These are phyloP conservation scores for Aphanomyces stellatus DNA, from an alignment of 352 stramenopile species.

Conservation along the genomic window DNA sequence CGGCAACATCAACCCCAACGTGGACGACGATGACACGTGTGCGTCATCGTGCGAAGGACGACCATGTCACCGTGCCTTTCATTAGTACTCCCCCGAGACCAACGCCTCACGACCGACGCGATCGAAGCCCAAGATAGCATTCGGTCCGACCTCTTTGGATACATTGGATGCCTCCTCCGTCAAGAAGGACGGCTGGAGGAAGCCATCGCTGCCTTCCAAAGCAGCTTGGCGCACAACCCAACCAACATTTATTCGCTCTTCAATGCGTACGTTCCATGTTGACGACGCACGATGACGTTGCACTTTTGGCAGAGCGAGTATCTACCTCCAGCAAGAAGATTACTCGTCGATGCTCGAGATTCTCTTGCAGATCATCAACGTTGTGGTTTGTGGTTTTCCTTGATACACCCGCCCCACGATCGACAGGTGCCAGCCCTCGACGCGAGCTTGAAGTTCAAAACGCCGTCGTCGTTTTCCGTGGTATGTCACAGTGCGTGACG, in stretches of 20 bases:
- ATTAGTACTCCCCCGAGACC: no score
- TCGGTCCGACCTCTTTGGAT: conserved; percentile 3
- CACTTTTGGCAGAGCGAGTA: background rate
- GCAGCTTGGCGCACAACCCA: background rate
- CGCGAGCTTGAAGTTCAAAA: no score
- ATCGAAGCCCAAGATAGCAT: background rate
- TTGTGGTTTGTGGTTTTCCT: background rate
- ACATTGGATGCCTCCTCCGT: conserved; percentile 2
- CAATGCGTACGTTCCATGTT: background rate
- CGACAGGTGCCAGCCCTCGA: no score
- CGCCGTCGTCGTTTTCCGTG: no score
- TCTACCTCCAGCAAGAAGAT: background rate
- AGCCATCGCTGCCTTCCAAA: background rate
- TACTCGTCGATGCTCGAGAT: background rate
- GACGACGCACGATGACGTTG: background rate
- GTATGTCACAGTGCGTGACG: no score
- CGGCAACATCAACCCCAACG: background rate
- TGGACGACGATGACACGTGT: background rate
- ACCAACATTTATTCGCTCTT: conserved; percentile 10
- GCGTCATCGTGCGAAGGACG: no score
- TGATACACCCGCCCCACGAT: no score
- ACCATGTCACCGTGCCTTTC: no score
- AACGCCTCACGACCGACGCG: no score
- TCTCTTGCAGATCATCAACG: background rate
- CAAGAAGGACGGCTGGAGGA: background rate